Percentiles rank a stretch among this genome's conserved stretches.
These are phyloP conservation scores for Asterophora lycoperdoides DNA, from an alignment of 768 basidiomycete genomes.

Conservation along the genomic window DNA sequence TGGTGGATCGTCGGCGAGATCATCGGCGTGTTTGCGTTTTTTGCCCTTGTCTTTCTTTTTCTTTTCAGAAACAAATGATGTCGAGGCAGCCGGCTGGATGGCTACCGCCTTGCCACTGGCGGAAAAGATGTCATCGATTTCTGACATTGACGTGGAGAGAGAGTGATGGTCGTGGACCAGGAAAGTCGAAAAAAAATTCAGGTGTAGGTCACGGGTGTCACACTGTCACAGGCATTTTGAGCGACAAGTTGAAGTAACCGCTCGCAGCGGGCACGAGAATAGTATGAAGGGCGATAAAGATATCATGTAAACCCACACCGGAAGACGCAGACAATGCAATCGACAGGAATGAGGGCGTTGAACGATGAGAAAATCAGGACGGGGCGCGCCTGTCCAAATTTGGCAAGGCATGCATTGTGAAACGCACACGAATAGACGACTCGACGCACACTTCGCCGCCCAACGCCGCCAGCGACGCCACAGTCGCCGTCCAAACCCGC, in stretches of 20 bases:
- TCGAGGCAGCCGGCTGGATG: constrained; percentile 21
- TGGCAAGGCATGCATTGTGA: constrained; percentile 9
- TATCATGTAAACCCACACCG: not conserved
- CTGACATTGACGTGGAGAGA: constrained; percentile 48
- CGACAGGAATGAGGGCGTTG: not conserved
- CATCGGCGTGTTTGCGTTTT: constrained; percentile 25
- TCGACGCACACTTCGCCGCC: not conserved
- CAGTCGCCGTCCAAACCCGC: not conserved
- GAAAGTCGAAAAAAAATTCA: constrained; percentile 1
- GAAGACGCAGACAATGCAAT: not conserved
- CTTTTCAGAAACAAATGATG: constrained; percentile 34
- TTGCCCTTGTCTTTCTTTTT: constrained; percentile 43
- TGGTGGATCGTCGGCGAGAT: constrained; percentile 10
- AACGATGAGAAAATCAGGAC: not conserved
- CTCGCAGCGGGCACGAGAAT: not conserved
- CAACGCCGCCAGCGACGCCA: constrained; percentile 10
- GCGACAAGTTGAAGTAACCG: not conserved
- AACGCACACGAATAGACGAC: constrained; percentile 10
- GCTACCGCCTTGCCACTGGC: constrained; percentile 38
- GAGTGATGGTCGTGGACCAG: constrained; percentile 3
- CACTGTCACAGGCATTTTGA: not conserved
- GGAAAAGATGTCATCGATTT: constrained; percentile 86
- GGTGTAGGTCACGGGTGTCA: constrained; percentile 9
- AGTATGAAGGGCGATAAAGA: not conserved
- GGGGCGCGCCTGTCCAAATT: constrained; percentile 1